phyloP scores from a whole-genome alignment of 352 stramenopile genomes.

The Hyaloperonospora brassicae region DNA sequence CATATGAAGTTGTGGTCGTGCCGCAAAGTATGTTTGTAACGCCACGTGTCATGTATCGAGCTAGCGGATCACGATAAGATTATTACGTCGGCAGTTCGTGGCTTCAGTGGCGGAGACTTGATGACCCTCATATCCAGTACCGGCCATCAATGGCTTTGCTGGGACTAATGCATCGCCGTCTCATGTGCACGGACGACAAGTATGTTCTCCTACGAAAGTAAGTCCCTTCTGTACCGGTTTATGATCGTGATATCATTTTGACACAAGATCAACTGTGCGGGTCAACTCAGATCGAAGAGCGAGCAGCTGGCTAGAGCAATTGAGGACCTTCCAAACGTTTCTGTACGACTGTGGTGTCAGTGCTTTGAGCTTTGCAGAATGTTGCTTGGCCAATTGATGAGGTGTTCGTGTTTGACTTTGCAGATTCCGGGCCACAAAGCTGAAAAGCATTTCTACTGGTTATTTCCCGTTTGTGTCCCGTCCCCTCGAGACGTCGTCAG shows the following conservation, averaged over 20 bases:
- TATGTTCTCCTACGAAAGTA: conserved; percentile 70
- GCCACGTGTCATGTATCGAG: conserved; percentile 2
- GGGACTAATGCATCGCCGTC: conserved; percentile 51
- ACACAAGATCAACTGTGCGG: neutral
- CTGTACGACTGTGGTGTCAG: conserved; percentile 21
- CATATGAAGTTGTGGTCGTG: neutral
- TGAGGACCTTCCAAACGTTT: conserved; percentile 45
- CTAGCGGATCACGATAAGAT: conserved; percentile 69
- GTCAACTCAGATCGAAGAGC: conserved; percentile 45
- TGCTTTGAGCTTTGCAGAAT: neutral
- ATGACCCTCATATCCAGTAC: conserved; percentile 67
- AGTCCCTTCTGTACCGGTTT: conserved; percentile 7
- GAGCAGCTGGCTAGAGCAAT: conserved; percentile 49
- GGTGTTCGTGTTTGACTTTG: neutral
- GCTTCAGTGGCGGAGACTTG: conserved; percentile 70
- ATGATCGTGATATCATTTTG: neutral
- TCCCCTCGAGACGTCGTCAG: conserved; percentile 40
- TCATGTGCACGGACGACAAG: conserved; percentile 59
- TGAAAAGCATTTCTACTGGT: conserved; percentile 71
- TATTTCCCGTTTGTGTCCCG: conserved; percentile 69
- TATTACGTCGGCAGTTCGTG: conserved; percentile 75
- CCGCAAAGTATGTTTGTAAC: conserved; percentile 1
- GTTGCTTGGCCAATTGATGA: neutral
- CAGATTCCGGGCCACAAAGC: conserved; percentile 56
- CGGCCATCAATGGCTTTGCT: conserved; percentile 75